Conservation (phyloP, 2,329 filamentous ascomycete species). For the Ascochyta koolunga region DNA sequence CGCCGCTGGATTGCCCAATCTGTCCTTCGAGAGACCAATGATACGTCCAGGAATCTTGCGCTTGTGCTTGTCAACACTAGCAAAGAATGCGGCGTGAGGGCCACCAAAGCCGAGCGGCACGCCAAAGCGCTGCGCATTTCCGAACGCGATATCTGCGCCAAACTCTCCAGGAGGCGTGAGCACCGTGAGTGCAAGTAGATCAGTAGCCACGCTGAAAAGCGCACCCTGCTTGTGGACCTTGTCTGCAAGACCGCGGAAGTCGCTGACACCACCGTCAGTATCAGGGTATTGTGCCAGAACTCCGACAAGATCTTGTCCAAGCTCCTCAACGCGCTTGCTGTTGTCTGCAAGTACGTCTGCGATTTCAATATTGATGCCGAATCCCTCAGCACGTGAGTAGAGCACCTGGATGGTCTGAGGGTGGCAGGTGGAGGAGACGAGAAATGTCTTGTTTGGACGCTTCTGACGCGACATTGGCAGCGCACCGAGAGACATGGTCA, state of each 20-base stretch:
- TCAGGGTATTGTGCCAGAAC: conserved; percentile 96
- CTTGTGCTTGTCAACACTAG: conserved; percentile 89
- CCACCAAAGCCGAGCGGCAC: conserved; percentile 92
- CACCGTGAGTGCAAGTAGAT: conserved; percentile 84
- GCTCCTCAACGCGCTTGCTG: conserved; percentile 69
- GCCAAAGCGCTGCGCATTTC: conserved; percentile 88
- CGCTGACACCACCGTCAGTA: conserved; percentile 78
- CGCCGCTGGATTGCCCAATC: conserved; percentile 79
- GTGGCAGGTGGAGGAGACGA: conserved; percentile 83
- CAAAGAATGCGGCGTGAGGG: conserved; percentile 96
- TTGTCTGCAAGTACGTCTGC: conserved; percentile 72
- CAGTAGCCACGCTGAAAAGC: conserved; percentile 85
- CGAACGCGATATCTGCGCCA: conserved; percentile 93
- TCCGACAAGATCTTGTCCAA: conserved; percentile 83
- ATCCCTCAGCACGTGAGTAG: conserved; percentile 85
- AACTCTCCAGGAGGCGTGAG: conserved; percentile 91
- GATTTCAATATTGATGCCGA: conserved; percentile 79
- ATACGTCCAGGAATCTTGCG: conserved; percentile 90
- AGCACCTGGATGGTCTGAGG: conserved; percentile 86
- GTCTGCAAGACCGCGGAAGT: conserved; percentile 76
- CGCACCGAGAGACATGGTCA: conserved; percentile 87
- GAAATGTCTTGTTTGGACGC: conserved; percentile 76
- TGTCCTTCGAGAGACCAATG: conserved; percentile 90
- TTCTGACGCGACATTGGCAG: conserved; percentile 75
- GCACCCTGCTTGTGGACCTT: conserved; percentile 77